Percentiles rank a stretch among this genome's conserved stretches.
Evolutionary conservation across 768 basidiomycete genomes (phyloP).

Genomic region (Guyanaporus albipodus): DNA sequence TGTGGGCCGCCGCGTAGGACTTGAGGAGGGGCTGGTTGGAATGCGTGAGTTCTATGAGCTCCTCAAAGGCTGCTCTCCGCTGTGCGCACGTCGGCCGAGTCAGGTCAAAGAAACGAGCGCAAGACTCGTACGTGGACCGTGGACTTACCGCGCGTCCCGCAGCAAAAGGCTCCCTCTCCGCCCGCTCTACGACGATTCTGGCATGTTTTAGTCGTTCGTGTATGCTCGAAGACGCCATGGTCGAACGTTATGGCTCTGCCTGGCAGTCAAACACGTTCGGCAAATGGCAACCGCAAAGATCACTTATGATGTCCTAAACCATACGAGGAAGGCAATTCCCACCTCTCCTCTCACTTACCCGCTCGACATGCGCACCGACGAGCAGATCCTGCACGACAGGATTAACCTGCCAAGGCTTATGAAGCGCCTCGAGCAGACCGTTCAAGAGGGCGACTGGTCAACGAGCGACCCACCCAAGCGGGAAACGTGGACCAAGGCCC

Average conservation of each 20-base stretch:
- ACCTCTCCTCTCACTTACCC: not conserved
- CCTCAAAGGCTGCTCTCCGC: conserved; percentile 50
- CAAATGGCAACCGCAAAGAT: conserved; percentile 11
- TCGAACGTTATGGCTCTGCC: not conserved
- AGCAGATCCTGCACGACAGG: conserved; percentile 49
- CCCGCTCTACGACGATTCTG: conserved; percentile 41
- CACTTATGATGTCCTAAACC: conserved; percentile 8
- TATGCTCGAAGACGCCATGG: conserved; percentile 21
- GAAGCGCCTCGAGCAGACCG: conserved; percentile 54
- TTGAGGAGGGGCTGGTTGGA: conserved; percentile 46
- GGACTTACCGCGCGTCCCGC: conserved; percentile 38
- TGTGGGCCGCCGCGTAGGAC: conserved; percentile 53
- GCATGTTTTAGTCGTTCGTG: conserved; percentile 20
- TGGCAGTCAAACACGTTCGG: not conserved
- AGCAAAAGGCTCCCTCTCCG: conserved; percentile 37
- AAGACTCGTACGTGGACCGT: not conserved
- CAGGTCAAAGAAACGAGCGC: conserved; percentile 1
- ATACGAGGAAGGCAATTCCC: conserved; percentile 29
- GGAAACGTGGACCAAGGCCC: conserved; percentile 52
- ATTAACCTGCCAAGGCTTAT: conserved; percentile 65
- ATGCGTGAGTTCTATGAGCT: conserved; percentile 52
- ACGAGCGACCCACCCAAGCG: conserved; percentile 22
- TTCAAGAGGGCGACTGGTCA: conserved; percentile 36
- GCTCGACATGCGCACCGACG: conserved; percentile 27
- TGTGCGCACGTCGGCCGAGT: conserved; percentile 23